Conservation (phyloP, 768 basidiomycete genomes). For the Boletus eberwhitei region DNA sequence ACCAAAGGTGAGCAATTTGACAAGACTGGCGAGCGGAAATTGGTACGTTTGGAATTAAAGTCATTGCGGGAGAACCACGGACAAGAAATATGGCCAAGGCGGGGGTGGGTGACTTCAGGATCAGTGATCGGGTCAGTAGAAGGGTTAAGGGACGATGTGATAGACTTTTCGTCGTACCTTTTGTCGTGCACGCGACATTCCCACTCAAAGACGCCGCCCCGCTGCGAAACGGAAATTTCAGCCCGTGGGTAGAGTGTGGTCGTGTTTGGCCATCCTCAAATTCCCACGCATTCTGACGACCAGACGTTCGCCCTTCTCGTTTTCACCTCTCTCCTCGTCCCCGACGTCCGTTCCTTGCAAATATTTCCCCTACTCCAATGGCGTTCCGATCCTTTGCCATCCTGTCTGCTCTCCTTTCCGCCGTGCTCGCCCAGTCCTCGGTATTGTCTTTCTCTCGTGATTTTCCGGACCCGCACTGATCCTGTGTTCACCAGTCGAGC, state of each 20-base stretch:
- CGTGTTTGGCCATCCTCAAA: conserved; percentile 4
- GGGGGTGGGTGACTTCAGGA: too few relatives aligned
- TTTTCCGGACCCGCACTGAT: background rate
- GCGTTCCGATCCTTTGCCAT: conserved; percentile 53
- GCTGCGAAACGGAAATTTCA: background rate
- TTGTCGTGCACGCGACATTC: too few relatives aligned
- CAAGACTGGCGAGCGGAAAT: background rate
- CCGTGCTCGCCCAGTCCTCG: conserved; percentile 49
- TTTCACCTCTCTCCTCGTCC: background rate
- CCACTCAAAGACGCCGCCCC: background rate
- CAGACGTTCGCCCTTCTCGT: background rate
- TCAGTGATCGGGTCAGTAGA: background rate
- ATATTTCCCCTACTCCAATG: conserved; percentile 23
- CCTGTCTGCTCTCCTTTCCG: conserved; percentile 48
- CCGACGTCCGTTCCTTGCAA: conserved; percentile 31
- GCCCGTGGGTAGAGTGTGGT: conserved; percentile 1
- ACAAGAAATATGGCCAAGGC: background rate
- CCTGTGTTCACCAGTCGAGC: conserved; percentile 31
- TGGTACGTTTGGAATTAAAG: conserved; percentile 1
- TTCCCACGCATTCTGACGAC: conserved; percentile 1
- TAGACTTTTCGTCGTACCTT: conserved; percentile 3
- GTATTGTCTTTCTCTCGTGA: conserved; percentile 25
- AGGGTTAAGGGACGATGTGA: conserved; percentile 8
- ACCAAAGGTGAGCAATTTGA: background rate
- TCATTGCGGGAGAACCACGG: too few relatives aligned